Conservation (phyloP, 306 rosid species). For the Parietaria judaica region DNA sequence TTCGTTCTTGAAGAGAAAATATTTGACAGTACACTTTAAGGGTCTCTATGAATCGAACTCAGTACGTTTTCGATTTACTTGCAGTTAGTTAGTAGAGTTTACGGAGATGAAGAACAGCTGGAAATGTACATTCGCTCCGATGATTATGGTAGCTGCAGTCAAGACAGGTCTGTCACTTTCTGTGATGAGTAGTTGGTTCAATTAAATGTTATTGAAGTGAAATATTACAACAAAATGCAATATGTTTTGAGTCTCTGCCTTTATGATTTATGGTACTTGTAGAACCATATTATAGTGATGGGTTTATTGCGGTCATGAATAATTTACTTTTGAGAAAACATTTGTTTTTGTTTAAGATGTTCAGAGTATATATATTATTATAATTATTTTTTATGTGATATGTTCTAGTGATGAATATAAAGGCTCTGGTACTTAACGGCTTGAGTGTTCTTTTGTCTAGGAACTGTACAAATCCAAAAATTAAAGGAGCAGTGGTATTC, state of each 20-base stretch:
- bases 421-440: constrained; percentile 15
- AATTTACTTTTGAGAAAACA: no score
- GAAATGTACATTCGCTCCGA: constrained; percentile 77
- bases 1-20: not conserved
- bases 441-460: constrained; percentile 35
- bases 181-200: constrained; percentile 7
- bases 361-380: no score
- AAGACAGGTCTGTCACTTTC: constrained; percentile 40
- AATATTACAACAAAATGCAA: not conserved
- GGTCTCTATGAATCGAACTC: constrained; percentile 17
- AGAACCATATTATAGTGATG: no score
- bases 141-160: constrained; percentile 59
- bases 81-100: constrained; percentile 66
- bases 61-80: constrained; percentile 15
- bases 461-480: constrained; percentile 76
- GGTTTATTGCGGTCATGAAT: no score
- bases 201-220: constrained; percentile 9
- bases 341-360: no score
- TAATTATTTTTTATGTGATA: no score
- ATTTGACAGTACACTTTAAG: not conserved
- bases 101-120: constrained; percentile 74
- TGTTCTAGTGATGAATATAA: not conserved
- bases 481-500: constrained; percentile 85
- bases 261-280: no score
- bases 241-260: not conserved